Evolutionary conservation across 148 eudicot genomes (phyloP), one percentile per base, ranked within the genome.

Genomic region (Vaccinium myrtillus): DNA sequence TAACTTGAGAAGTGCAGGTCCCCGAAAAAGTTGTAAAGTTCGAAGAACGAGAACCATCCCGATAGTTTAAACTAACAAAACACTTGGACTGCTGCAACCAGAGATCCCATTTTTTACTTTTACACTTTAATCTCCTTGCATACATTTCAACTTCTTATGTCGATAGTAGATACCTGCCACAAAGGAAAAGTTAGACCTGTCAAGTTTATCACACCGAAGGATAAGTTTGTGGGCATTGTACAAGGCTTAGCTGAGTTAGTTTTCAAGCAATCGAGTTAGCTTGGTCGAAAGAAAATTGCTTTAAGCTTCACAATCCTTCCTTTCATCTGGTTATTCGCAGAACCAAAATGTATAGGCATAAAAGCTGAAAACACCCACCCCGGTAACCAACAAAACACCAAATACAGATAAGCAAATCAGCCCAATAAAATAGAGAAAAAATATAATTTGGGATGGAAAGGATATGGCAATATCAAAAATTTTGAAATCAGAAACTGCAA

Each of bases 121-220:
- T 87, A 85, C 89, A 88, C 88, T 80, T 92, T 27, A 97, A 82
- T 87, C 92, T 91, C 91, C 91, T 88, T 36, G 91, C 91, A 88
- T 88, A 88, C 99, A 97, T 97, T 81, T 92, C 91, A 91, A 87
- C 84, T 86, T 81, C 85, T 85, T 85, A 87, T 43, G 51, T 54
- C 59, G 43, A 55, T 59, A 77, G 75, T 21, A 77, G 56, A 84
- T 83, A 71, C 88, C 94, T 92, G 55, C 48, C 67, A 81, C 18
- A 50, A 50, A 6, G 81, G 49, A 43, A 9, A 83, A 80, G 6
- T 25, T 63, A 39, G 54, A 12, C 27, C 51, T 12, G 30, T 61
- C 67, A 51, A 82, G 56, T 19, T 51, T 6, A 48, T 11, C 61
- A 82, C 25, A 48, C 27, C 46, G 6, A 43, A 43, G 46, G 46